phyloP scores from a whole-genome alignment of 1,139 yeast genomes.

The Geotrichum restrictum region DNA sequence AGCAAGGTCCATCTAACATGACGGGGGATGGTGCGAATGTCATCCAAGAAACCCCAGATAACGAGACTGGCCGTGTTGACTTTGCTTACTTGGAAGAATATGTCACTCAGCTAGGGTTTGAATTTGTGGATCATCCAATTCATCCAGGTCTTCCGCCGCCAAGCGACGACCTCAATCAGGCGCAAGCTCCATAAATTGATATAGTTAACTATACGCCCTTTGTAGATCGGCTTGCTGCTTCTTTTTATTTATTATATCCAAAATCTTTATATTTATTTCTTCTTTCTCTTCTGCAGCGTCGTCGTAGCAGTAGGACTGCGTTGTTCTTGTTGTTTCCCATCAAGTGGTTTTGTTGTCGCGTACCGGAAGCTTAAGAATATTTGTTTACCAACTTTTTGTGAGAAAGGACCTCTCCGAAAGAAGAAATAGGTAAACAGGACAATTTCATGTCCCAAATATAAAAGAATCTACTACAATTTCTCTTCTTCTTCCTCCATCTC shows the following conservation, averaged over 20 bases:
- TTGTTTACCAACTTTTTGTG: too few species aligned
- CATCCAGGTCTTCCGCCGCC: not conserved
- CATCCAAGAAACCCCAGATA: too few species aligned
- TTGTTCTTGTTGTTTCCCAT: too few species aligned
- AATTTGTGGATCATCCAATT: not conserved
- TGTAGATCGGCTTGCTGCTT: not conserved
- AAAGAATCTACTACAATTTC: not conserved
- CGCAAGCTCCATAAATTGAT: not conserved
- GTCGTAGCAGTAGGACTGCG: too few species aligned
- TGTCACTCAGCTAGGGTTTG: not conserved
- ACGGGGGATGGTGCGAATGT: too few species aligned
- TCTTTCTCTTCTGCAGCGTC: not conserved
- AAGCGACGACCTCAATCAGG: not conserved
- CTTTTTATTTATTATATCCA: not conserved
- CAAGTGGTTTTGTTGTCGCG: too few species aligned
- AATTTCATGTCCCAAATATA: not conserved
- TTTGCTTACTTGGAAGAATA: not conserved
- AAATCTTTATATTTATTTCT: not conserved
- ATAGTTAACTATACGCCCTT: too few species aligned
- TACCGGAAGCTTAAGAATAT: too few species aligned
- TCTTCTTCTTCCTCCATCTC: not conserved
- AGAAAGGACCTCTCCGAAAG: not conserved
- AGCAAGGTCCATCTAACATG: too few species aligned
- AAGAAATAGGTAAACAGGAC: constrained; percentile 4
- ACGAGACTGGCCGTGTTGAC: too few species aligned